phyloP scores from a whole-genome alignment of 2,329 filamentous ascomycete species.

The Neonectria punicea region DNA sequence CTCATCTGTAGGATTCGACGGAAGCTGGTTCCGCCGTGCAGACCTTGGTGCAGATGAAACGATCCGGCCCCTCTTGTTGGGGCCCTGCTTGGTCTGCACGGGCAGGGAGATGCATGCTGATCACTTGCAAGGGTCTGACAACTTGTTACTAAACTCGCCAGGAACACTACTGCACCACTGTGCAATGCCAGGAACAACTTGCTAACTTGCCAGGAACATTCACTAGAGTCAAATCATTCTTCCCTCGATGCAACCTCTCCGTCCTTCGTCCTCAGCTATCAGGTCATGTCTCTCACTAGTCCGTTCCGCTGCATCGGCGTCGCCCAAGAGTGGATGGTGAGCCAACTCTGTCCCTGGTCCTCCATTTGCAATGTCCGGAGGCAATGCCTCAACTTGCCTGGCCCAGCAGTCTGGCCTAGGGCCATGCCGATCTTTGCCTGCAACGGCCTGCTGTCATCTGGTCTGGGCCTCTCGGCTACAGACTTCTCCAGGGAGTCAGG shows the following conservation, averaged over 20 bases:
- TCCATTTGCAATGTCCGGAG: constrained; percentile 3
- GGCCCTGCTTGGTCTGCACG: background rate
- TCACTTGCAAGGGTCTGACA: background rate
- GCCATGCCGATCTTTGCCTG: constrained; percentile 8
- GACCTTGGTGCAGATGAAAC: constrained; percentile 18
- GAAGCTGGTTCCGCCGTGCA: constrained; percentile 3
- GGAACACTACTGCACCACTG: background rate
- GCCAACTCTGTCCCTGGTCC: background rate
- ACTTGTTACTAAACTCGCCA: background rate
- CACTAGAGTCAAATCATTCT: background rate
- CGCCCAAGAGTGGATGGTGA: background rate
- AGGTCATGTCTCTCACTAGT: background rate
- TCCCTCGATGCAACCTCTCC: background rate
- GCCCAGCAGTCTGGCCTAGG: background rate
- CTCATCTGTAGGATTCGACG: constrained; percentile 6
- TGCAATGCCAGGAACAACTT: background rate
- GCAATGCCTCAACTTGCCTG: background rate
- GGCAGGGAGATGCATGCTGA: constrained; percentile 4
- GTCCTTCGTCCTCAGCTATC: background rate
- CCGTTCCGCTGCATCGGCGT: background rate
- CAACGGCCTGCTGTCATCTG: background rate
- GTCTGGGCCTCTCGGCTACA: background rate
- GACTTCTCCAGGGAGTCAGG: background rate
- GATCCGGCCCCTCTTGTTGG: constrained; percentile 4
- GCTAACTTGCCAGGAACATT: background rate